Evolutionary conservation across 306 rosid species (phyloP).

Genomic region (Lagenaria siceraria): DNA sequence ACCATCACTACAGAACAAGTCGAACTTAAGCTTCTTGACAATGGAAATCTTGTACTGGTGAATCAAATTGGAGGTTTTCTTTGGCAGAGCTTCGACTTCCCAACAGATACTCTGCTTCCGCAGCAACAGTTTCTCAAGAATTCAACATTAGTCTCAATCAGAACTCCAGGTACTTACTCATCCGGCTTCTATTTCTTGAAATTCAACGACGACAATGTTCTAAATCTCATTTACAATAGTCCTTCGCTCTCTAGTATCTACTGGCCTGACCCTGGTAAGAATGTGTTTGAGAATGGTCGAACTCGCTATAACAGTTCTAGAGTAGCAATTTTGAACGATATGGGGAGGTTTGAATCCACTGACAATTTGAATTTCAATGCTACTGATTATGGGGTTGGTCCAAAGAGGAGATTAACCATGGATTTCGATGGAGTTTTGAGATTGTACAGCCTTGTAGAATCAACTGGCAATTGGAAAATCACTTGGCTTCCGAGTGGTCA

Average conservation of each 20-base stretch:
- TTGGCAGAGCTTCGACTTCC: constrained; percentile 38
- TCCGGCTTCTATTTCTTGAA: constrained; percentile 24
- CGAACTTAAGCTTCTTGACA: constrained; percentile 11
- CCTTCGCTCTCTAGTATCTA: constrained; percentile 4
- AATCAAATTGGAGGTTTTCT: neutral
- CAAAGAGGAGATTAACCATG: constrained; percentile 7
- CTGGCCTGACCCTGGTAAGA: neutral
- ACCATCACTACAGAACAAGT: neutral
- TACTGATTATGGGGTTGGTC: constrained; percentile 6
- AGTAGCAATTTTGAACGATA: neutral
- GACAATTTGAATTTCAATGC: constrained; percentile 7
- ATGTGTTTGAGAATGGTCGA: neutral
- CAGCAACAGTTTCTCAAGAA: constrained; percentile 15
- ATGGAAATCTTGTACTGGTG: constrained; percentile 27
- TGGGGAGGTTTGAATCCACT: constrained; percentile 4
- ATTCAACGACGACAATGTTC: constrained; percentile 17
- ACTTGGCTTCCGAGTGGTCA: neutral
- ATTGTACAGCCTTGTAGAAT: constrained; percentile 3
- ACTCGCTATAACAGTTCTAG: constrained; percentile 1
- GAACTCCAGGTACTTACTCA: constrained; percentile 9
- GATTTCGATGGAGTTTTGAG: constrained; percentile 13
- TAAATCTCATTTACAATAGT: constrained; percentile 7
- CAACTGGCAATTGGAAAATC: neutral
- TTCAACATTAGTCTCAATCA: constrained; percentile 16
- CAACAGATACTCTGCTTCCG: constrained; percentile 34